Evolutionary conservation across 2,329 filamentous ascomycete genomes (phyloP).

Genomic region (Fusarium sp.): DNA sequence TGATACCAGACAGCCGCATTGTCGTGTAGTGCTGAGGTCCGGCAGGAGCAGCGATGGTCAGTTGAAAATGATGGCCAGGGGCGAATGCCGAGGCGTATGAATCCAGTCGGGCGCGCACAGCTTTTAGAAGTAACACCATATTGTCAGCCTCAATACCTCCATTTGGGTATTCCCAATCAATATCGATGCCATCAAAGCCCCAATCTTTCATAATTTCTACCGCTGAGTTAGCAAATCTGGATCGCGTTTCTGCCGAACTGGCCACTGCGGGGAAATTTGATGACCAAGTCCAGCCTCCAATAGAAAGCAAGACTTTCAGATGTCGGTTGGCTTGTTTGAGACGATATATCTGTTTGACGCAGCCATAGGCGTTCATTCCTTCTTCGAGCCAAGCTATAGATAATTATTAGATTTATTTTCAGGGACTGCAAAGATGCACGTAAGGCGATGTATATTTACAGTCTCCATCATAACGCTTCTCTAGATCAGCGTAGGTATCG

Average conservation of each 20-base stretch:
- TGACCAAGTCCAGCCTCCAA: constrained; percentile 21
- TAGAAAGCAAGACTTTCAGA: constrained; percentile 20
- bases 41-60: constrained; percentile 17
- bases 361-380: constrained; percentile 20
- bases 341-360: constrained; percentile 18
- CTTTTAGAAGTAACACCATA: constrained; percentile 11
- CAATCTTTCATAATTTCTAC: constrained; percentile 17
- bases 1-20: constrained; percentile 1
- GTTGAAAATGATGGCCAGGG: constrained; percentile 17
- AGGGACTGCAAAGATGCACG: not conserved
- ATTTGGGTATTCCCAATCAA: constrained; percentile 23
- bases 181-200: constrained; percentile 21
- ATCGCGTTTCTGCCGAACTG: not conserved
- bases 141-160: constrained; percentile 8
- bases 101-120: constrained; percentile 11
- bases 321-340: constrained; percentile 17
- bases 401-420: not conserved
- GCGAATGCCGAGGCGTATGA: constrained; percentile 8
- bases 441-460: constrained; percentile 57
- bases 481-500: constrained; percentile 77
- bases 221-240: constrained; percentile 12
- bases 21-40: constrained; percentile 8
- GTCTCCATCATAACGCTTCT: constrained; percentile 77
- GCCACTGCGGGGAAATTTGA: constrained; percentile 16
- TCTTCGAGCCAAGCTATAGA: constrained; percentile 7